Base-by-base conservation (phyloP, 768 basidiomycete genomes). In the Gymnopilus dilepis region DNA sequence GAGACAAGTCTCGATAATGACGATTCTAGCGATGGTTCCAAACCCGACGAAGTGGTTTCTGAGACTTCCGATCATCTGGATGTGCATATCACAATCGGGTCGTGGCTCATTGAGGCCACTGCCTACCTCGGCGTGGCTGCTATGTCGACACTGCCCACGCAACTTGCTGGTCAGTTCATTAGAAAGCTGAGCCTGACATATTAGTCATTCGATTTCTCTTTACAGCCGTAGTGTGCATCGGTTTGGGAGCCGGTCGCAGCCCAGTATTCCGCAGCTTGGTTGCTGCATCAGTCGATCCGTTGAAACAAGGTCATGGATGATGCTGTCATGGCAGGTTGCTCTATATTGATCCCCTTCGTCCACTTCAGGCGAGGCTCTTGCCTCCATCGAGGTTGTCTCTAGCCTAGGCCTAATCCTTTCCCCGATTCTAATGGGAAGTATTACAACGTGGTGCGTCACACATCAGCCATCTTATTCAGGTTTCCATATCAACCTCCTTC, bases 21-120 rank as follows among this genome's bases (percentile, higher is more conserved):
- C 21, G 31, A 42, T 17, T 38, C 52, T 21, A 34, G 31, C 41
- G 38, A 47, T 22, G 12, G 34, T 8, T n/a, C 17, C 9, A 47
- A 15, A 28, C 19, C 38, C 12, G 48, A 60, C 15, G 50, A 53
- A 19, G 57, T 59, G 12, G 62, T 58, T n/a, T 64, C 63, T 4
- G 33, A 57, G 19, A 64, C 59, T 17, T 64, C 63, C 13, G 63
- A 64, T n/a, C 54, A 57, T 33, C 21, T 64, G 48, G 59, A 64
- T 33, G 58, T 64, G 11, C 63, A 64, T 34, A 60, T 64, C 21
- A 56, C 59, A 22, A 30, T 64, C 19, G 47, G 31, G 15, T 64
- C 63, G 2, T 64, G 63, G 63, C 13, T 30, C 40, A 37, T 64
- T 12, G 63, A 64, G 28, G 43, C 63, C 1, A 2, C 52, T 8